Conservation (phyloP, 2,329 filamentous ascomycete species). For the Calycina herbarum region DNA sequence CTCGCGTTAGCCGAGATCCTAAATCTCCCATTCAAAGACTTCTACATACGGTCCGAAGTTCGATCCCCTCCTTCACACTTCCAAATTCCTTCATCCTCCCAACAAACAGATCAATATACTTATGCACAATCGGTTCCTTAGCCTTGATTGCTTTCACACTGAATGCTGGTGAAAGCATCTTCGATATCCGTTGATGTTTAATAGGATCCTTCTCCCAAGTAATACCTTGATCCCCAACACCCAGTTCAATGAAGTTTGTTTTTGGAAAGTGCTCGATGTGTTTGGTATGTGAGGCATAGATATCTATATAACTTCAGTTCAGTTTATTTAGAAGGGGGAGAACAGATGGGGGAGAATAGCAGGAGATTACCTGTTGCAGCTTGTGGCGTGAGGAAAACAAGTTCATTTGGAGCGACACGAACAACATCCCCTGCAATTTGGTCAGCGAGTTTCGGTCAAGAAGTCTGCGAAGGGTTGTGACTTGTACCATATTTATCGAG, state of each 20-base stretch:
- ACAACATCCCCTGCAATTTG: not conserved
- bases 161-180: not conserved
- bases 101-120: not conserved
- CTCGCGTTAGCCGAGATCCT: no score
- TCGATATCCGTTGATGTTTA: not conserved
- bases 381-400: conserved; percentile 1
- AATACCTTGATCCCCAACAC: conserved; percentile 1
- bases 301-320: not conserved
- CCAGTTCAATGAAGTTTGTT: conserved; percentile 2
- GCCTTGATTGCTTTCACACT: not conserved
- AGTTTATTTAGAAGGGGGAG: no score
- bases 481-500: not conserved
- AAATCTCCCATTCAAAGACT: no score
- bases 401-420: conserved; percentile 6
- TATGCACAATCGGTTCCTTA: not conserved
- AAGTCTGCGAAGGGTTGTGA: no score
- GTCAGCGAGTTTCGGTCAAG: no score
- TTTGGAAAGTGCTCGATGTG: conserved; percentile 1
- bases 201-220: not conserved
- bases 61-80: not conserved
- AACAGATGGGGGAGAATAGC: no score
- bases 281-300: conserved; percentile 8
- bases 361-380: not conserved
- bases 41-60: not conserved
- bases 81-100: not conserved